Percentiles rank a stretch among this genome's conserved stretches.
These are phyloP conservation scores for Entonaema liquescens DNA, from an alignment of 495 filamentous ascomycete genomes.

Conservation along the genomic window DNA sequence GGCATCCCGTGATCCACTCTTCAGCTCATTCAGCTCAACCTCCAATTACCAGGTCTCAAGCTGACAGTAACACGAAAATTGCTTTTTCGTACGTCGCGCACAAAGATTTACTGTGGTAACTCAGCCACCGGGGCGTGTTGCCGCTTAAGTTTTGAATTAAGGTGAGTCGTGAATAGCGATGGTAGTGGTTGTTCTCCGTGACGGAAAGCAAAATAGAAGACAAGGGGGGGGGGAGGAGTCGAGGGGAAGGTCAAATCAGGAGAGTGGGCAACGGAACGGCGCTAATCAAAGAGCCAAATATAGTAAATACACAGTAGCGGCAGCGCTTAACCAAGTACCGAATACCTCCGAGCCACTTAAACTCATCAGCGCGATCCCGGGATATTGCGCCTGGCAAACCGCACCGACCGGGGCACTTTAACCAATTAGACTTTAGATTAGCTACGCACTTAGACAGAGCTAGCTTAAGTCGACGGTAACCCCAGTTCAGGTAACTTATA, in stretches of 20 bases:
- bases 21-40: slow-evolving; percentile 39
- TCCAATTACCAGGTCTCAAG: slow-evolving; percentile 1
- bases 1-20: slow-evolving; percentile 36
- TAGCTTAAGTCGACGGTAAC: slow-evolving; percentile 34
- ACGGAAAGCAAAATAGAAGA: slow-evolving; percentile 23
- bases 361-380: slow-evolving; percentile 29
- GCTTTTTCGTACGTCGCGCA: not conserved
- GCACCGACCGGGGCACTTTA: slow-evolving; percentile 14
- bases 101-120: not conserved
- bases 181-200: slow-evolving; percentile 23
- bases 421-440: slow-evolving; percentile 27
- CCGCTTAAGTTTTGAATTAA: slow-evolving; percentile 12
- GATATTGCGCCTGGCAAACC: slow-evolving; percentile 42
- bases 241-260: slow-evolving; percentile 34
- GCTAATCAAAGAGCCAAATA: slow-evolving; percentile 42
- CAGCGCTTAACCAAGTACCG: slow-evolving; percentile 43
- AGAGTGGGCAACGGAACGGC: slow-evolving; percentile 37
- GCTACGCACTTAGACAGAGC: slow-evolving; percentile 23
- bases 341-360: slow-evolving; percentile 36
- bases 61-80: slow-evolving; percentile 9
- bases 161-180: slow-evolving; percentile 32
- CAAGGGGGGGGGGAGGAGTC: not conserved
- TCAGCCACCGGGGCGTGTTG: slow-evolving; percentile 9
- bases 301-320: slow-evolving; percentile 43
- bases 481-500: slow-evolving; percentile 35